These are phyloP conservation scores for Microcera coccophila DNA, from an alignment of 2,329 filamentous ascomycete genomes.

Conservation along the genomic window DNA sequence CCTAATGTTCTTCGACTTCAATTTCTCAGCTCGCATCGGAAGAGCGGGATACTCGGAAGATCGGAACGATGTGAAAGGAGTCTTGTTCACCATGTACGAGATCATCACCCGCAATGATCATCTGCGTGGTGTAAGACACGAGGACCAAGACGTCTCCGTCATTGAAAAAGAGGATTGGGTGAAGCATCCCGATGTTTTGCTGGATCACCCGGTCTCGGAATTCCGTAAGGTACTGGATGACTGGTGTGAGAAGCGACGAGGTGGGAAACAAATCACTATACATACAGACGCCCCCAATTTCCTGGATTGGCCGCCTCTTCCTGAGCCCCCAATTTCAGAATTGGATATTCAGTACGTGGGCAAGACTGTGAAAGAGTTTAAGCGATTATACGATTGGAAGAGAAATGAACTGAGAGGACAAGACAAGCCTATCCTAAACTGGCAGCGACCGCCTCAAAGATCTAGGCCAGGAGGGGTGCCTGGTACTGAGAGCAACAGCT, in stretches of 20 bases:
- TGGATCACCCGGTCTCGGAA: conserved; percentile 29
- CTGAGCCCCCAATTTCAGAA: neutral
- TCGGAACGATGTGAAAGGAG: conserved; percentile 33
- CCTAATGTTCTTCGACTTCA: conserved; percentile 37
- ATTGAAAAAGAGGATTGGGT: conserved; percentile 27
- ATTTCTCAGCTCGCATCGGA: conserved; percentile 25
- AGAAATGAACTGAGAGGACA: conserved; percentile 3
- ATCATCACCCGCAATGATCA: conserved; percentile 32
- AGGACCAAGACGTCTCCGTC: conserved; percentile 22
- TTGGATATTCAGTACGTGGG: neutral
- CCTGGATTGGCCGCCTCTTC: conserved; percentile 23
- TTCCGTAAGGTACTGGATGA: conserved; percentile 26
- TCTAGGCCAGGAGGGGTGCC: too few species aligned
- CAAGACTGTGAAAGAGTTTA: conserved; percentile 1
- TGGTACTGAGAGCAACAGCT: too few species aligned
- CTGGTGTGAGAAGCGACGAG: conserved; percentile 21
- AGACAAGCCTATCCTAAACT: conserved; percentile 12
- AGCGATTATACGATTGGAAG: neutral
- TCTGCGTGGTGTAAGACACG: conserved; percentile 19
- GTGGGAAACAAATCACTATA: conserved; percentile 6
- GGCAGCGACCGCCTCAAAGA: conserved; percentile 11
- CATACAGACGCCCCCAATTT: conserved; percentile 17
- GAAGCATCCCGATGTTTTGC: conserved; percentile 29
- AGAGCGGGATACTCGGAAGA: conserved; percentile 8
- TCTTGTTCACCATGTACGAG: conserved; percentile 36